Percentiles rank a stretch among this genome's conserved stretches.
Evolutionary conservation across 2,329 filamentous ascomycete species (phyloP).

Genomic region (Penicillium crustosum): DNA sequence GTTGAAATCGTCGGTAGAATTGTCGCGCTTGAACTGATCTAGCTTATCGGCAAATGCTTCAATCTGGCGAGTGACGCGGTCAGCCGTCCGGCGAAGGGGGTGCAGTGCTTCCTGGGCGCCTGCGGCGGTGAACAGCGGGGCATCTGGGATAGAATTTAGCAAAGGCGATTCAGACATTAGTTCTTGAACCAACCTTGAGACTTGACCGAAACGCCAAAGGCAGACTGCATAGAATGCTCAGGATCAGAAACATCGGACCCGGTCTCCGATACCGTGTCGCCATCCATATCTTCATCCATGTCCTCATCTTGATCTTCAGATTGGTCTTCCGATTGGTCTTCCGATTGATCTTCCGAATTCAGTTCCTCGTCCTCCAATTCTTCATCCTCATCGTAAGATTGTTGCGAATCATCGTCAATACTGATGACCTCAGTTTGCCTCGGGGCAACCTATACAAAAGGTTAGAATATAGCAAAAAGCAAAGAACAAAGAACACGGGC

Average conservation of each 20-base stretch:
- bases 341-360: slow-evolving; percentile 6
- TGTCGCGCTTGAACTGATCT: slow-evolving; percentile 67
- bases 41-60: slow-evolving; percentile 82
- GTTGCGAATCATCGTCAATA: slow-evolving; percentile 40
- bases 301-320: slow-evolving; percentile 25
- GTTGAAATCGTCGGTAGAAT: slow-evolving; percentile 52
- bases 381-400: slow-evolving; percentile 27
- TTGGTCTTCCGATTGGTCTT: slow-evolving; percentile 8
- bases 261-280: slow-evolving; percentile 28
- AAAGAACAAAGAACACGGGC: slow-evolving; percentile 2
- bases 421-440: slow-evolving; percentile 41
- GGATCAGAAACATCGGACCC: slow-evolving; percentile 32
- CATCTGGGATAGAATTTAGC: slow-evolving; percentile 21
- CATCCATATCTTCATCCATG: slow-evolving; percentile 33
- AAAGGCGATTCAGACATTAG: background rate
- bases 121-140: slow-evolving; percentile 45
- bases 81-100: slow-evolving; percentile 63
- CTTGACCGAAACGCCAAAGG: slow-evolving; percentile 12
- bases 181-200: slow-evolving; percentile 15
- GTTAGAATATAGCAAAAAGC: slow-evolving; percentile 11
- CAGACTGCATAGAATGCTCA: slow-evolving; percentile 20
- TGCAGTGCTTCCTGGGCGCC: slow-evolving; percentile 55
- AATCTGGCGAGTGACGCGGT: slow-evolving; percentile 74
- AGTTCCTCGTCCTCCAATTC: slow-evolving; percentile 27
- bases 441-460: slow-evolving; percentile 20